These are phyloP conservation scores for Pouteria glomerata DNA, from an alignment of 148 eudicot species.

Conservation along the genomic window DNA sequence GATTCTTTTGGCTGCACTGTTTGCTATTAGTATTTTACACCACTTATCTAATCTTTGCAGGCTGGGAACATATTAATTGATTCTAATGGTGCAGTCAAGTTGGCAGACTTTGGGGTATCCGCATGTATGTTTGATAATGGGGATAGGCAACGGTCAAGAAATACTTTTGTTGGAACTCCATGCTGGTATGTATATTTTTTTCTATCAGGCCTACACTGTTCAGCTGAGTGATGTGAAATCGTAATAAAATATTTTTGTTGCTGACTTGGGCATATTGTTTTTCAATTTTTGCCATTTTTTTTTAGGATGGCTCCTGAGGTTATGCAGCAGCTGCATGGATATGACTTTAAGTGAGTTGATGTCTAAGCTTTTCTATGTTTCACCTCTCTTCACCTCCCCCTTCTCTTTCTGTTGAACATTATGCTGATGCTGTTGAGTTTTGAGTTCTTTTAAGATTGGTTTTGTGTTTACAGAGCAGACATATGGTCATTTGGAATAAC, in stretches of 20 bases:
- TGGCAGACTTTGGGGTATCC: constrained; percentile 81
- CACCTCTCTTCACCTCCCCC: background rate
- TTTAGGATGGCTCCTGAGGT: constrained; percentile 95
- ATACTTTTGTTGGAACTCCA: constrained; percentile 93
- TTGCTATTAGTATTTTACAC: too few species aligned
- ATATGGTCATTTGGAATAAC: constrained; percentile 96
- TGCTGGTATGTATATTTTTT: constrained; percentile 58
- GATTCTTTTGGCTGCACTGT: too few species aligned
- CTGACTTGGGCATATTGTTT: background rate
- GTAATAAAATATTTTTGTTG: background rate
- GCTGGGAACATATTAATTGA: constrained; percentile 79
- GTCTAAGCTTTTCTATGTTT: background rate
- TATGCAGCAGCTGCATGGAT: constrained; percentile 82
- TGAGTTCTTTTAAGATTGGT: background rate
- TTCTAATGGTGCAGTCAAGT: constrained; percentile 58
- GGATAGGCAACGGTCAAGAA: constrained; percentile 73
- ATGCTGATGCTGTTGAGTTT: background rate
- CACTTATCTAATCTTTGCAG: too few species aligned
- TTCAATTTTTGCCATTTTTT: background rate
- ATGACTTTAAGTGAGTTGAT: constrained; percentile 78
- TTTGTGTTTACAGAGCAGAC: constrained; percentile 63
- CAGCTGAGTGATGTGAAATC: background rate
- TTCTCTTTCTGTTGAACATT: background rate
- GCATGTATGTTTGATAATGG: constrained; percentile 84
- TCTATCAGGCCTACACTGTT: background rate